Evolutionary conservation across 2,329 filamentous ascomycete genomes (phyloP), one percentile per base, ranked within the genome.

Genomic region (Arthrobotrys iridis): DNA sequence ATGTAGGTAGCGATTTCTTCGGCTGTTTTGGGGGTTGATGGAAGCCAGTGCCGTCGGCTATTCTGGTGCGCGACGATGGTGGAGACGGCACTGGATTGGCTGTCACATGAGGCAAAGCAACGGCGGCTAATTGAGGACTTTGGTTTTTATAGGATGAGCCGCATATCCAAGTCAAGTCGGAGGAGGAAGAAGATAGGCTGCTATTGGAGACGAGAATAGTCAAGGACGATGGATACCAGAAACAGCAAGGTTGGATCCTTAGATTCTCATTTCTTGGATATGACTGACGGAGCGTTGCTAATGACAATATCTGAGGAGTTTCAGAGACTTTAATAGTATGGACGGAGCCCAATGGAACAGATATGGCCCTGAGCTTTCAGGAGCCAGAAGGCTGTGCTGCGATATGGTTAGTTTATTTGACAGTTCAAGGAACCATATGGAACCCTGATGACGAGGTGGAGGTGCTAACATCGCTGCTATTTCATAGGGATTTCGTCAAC

Each of bases 301-400:
- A 79, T 78, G 55, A 78, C 79, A 80, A 62, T 81, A 76, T 15
- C n/a, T 40, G 66, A 15, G 45, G 37, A 64, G 50, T 15, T 55
- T 55, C 82, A 96, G 94, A 98, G 82, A 99, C 95, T 2, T 88
- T 99, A 76, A 98, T 99, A 77, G 93, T 99, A 76, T 99, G 95
- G 95, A 97, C 94, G 40, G 95, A 98, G 81, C 88, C 89, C 73
- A 95, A 90, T 83, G 91, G 91, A 71, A 89, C 93, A 66, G 95
- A 99, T 81, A 98, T 99, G 95, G 95, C 95, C 45, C 87, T 99
- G 77, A 97, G 93, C 82, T 99, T 99, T 81, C 95, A 99, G 82
- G 95, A 99, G 84, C 91, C 93, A 1, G 95, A 98, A 79, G 95
- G 94, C 48, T 99, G 95, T 83, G 88, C 91, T 18, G 86, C 89